Conservation (phyloP, 2,329 filamentous ascomycete genomes). For the Sporothrix variecibatus region DNA sequence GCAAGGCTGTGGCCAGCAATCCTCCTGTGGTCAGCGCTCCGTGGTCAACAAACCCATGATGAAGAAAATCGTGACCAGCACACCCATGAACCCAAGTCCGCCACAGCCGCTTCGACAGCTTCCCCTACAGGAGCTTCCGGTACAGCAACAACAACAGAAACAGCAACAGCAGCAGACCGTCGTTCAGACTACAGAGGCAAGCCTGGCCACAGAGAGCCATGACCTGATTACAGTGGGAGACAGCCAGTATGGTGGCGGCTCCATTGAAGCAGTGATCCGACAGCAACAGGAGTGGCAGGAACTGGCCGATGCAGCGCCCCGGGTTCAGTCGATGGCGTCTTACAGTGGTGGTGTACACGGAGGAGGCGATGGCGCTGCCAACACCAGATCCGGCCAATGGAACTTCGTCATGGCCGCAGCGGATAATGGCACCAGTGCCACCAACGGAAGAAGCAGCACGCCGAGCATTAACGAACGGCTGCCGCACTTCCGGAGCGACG, state of each 20-base stretch:
- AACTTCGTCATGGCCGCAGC: conserved; percentile 5
- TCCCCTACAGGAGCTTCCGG: neutral
- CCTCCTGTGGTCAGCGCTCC: neutral
- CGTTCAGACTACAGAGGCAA: neutral
- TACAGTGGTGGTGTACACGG: neutral
- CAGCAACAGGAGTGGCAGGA: neutral
- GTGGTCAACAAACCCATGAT: neutral
- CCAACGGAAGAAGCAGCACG: neutral
- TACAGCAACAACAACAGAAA: too few species aligned
- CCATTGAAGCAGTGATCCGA: neutral
- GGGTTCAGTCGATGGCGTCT: conserved; percentile 23
- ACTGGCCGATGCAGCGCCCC: neutral
- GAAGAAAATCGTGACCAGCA: neutral
- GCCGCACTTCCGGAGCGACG: neutral
- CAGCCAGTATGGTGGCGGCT: neutral
- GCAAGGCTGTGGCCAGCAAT: neutral
- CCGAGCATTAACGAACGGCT: neutral
- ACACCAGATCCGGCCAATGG: neutral
- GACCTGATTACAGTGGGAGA: neutral
- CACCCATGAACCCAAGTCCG: neutral
- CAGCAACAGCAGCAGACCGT: neutral
- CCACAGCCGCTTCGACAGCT: neutral
- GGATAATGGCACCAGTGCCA: neutral
- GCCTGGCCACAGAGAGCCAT: neutral
- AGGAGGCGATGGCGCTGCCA: neutral